phyloP scores from a whole-genome alignment of 345 rosid species.

The Noccaea bulbosa region DNA sequence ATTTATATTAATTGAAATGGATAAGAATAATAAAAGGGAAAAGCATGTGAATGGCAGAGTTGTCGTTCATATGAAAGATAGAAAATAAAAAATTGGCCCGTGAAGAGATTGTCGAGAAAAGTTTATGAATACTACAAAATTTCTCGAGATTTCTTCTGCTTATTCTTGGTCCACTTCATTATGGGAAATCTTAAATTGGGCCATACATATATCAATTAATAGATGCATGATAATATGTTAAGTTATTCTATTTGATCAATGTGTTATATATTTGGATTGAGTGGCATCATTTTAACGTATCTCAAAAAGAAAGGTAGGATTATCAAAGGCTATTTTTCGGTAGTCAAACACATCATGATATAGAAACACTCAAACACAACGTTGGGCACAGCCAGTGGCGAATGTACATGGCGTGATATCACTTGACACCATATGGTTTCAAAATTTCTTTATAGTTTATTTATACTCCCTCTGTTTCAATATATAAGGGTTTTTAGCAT shows the following conservation, averaged over 20 bases:
- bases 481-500: too few species aligned
- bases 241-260: constrained; percentile 20
- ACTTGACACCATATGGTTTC: too few species aligned
- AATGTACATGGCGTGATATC: too few species aligned
- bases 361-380: too few species aligned
- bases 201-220: constrained; percentile 22
- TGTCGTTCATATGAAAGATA: constrained; percentile 45
- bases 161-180: constrained; percentile 44
- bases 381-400: too few species aligned
- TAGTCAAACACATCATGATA: constrained; percentile 1
- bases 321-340: neutral
- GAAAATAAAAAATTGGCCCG: constrained; percentile 31
- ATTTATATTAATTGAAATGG: constrained; percentile 26
- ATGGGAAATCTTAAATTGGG: constrained; percentile 36
- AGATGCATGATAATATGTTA: neutral
- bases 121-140: constrained; percentile 37
- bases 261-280: constrained; percentile 9
- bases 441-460: too few species aligned
- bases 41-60: constrained; percentile 44
- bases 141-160: constrained; percentile 36
- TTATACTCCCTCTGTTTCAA: too few species aligned
- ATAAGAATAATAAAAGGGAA: constrained; percentile 35
- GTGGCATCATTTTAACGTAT: constrained; percentile 15
- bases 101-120: constrained; percentile 43
- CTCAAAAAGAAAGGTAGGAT: neutral